Conservation (phyloP, 306 rosid species). For the Gynostemma pentaphyllum region DNA sequence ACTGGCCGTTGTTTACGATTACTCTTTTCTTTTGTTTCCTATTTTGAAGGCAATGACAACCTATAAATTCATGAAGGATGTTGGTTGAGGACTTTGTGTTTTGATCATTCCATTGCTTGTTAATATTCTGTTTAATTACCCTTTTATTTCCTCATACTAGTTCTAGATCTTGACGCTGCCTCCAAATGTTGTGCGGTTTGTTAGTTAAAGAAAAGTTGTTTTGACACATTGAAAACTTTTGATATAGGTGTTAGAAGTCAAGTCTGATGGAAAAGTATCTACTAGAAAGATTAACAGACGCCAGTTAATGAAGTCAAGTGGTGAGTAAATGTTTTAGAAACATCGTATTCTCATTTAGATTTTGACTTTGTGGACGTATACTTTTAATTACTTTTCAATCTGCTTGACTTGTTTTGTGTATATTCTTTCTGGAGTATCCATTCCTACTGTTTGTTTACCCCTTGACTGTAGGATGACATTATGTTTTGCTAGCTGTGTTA, state of each 20-base stretch:
- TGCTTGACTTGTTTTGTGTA: neutral
- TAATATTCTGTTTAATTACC: neutral
- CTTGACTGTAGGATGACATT: neutral
- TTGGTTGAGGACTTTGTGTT: neutral
- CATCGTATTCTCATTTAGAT: conserved; percentile 8
- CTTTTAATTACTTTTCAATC: neutral
- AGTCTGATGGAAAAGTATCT: conserved; percentile 47
- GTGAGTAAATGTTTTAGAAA: conserved; percentile 30
- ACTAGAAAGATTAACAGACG: conserved; percentile 84
- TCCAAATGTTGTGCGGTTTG: neutral
- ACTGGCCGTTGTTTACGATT: too few relatives aligned
- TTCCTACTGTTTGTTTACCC: neutral
- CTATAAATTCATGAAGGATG: too few relatives aligned
- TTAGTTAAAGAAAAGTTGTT: neutral
- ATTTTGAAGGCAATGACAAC: too few relatives aligned
- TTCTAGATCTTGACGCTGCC: neutral
- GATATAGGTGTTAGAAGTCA: conserved; percentile 95
- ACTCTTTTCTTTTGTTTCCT: too few relatives aligned
- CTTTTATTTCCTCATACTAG: neutral
- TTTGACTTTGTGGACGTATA: neutral
- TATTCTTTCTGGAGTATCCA: neutral
- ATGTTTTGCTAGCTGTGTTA: neutral
- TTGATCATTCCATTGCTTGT: neutral
- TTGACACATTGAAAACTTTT: neutral
- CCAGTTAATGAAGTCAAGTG: conserved; percentile 80